phyloP scores from a whole-genome alignment of 176 grass and related monocot genomes.

The Alopecurus myosuroides region DNA sequence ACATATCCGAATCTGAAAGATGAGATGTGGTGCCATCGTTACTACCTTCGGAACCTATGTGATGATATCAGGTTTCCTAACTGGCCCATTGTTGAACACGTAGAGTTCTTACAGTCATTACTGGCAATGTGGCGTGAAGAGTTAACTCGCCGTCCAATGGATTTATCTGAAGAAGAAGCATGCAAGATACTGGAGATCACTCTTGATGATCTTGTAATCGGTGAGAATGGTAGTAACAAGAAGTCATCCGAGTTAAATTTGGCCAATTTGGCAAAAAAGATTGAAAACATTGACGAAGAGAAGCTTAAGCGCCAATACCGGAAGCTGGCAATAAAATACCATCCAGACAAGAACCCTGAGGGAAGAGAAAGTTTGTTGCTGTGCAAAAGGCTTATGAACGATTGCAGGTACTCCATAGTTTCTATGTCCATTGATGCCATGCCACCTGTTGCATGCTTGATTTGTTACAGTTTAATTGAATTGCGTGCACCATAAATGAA shows the following conservation, averaged over 20 bases:
- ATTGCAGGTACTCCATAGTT: conserved; percentile 71
- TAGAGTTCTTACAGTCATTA: conserved; percentile 95
- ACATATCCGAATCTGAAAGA: conserved; percentile 94
- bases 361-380: conserved; percentile 98
- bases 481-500: neutral
- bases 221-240: conserved; percentile 47
- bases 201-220: conserved; percentile 81
- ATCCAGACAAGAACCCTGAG: conserved; percentile 99
- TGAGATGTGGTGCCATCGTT: conserved; percentile 99
- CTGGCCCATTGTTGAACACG: conserved; percentile 98
- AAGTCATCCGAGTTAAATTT: conserved; percentile 39
- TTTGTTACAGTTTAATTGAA: conserved; percentile 4
- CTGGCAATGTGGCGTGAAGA: conserved; percentile 99
- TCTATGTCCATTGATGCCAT: neutral
- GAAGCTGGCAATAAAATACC: conserved; percentile 95
- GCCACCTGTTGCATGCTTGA: neutral
- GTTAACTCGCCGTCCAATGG: conserved; percentile 95
- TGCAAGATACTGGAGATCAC: conserved; percentile 98
- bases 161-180: conserved; percentile 96
- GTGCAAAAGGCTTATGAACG: conserved; percentile 99
- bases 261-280: conserved; percentile 39
- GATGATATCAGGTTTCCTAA: conserved; percentile 99
- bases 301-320: conserved; percentile 98
- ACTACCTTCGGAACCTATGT: conserved; percentile 94
- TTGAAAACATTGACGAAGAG: conserved; percentile 95